Evolutionary conservation across 2,329 filamentous ascomycete genomes (phyloP).

Genomic region (Chrysoporthe austroafricana): DNA sequence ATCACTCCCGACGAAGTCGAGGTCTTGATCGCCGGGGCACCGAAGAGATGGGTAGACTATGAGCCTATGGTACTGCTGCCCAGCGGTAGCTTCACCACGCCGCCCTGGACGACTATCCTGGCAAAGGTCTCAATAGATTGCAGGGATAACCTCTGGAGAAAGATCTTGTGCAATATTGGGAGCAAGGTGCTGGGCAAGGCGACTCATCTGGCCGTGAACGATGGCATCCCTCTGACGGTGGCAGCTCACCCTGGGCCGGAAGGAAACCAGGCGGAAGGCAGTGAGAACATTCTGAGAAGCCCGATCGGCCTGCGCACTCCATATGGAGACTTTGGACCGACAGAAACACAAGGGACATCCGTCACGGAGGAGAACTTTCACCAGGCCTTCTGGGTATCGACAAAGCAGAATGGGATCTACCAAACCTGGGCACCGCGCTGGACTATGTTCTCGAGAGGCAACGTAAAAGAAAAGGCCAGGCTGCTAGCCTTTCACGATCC

Average conservation of each 20-base stretch:
- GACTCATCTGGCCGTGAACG: slow-evolving; percentile 64
- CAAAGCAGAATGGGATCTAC: slow-evolving; percentile 76
- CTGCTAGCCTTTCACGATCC: slow-evolving; percentile 59
- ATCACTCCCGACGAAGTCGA: slow-evolving; percentile 20
- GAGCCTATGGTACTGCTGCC: slow-evolving; percentile 65
- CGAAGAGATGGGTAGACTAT: slow-evolving; percentile 64
- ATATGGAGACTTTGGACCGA: slow-evolving; percentile 73
- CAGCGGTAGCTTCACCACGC: slow-evolving; percentile 56
- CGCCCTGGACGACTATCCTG: slow-evolving; percentile 46
- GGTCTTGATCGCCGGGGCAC: slow-evolving; percentile 46
- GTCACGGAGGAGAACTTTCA: slow-evolving; percentile 59
- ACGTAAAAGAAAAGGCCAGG: slow-evolving; percentile 84
- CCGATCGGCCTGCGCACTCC: slow-evolving; percentile 73
- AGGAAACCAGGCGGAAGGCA: slow-evolving; percentile 30
- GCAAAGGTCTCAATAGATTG: slow-evolving; percentile 31
- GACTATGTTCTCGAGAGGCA: slow-evolving; percentile 94
- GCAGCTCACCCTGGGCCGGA: not conserved
- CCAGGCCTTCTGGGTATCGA: slow-evolving; percentile 76
- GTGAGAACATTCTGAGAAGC: slow-evolving; percentile 73
- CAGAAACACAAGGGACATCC: slow-evolving; percentile 28
- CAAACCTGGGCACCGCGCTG: slow-evolving; percentile 88
- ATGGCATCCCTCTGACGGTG: slow-evolving; percentile 59
- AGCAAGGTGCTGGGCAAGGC: slow-evolving; percentile 44
- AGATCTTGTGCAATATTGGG: slow-evolving; percentile 53
- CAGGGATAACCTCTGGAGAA: slow-evolving; percentile 48